These are phyloP conservation scores for Diutina pseudorugosa DNA, from an alignment of 1,139 yeast species.

Conservation along the genomic window DNA sequence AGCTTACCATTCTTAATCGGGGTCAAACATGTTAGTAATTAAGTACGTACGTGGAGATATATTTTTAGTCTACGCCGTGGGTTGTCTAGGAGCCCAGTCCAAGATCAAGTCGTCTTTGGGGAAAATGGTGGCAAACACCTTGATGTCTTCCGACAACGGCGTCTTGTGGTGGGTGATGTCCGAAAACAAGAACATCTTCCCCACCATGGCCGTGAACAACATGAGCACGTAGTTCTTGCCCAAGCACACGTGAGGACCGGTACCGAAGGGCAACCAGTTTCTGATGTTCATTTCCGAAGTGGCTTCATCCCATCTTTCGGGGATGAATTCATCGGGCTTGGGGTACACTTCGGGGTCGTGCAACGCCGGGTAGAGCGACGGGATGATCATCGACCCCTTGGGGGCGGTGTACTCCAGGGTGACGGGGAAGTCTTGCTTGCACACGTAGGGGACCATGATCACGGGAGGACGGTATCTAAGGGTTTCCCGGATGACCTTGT, in stretches of 20 bases:
- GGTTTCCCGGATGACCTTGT: conserved; percentile 82
- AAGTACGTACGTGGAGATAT: neutral
- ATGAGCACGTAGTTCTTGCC: conserved; percentile 91
- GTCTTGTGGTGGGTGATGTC: conserved; percentile 79
- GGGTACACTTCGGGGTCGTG: conserved; percentile 96
- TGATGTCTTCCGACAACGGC: conserved; percentile 75
- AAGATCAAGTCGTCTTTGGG: conserved; percentile 89
- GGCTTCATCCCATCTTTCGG: conserved; percentile 74
- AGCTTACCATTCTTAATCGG: too few relatives aligned
- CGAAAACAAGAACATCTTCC: conserved; percentile 71
- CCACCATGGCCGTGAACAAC: conserved; percentile 80
- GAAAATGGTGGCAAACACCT: conserved; percentile 95
- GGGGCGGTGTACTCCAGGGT: conserved; percentile 81
- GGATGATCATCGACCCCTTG: conserved; percentile 93
- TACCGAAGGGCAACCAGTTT: conserved; percentile 94
- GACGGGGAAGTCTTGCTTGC: conserved; percentile 74
- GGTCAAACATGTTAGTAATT: neutral
- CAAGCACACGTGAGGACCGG: conserved; percentile 92
- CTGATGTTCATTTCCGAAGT: conserved; percentile 48
- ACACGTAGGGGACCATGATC: conserved; percentile 93
- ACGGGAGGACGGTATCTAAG: conserved; percentile 96
- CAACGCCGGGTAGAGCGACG: conserved; percentile 87
- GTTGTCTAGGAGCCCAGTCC: conserved; percentile 58
- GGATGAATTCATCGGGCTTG: conserved; percentile 84
- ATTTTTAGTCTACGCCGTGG: conserved; percentile 10